Conservation (phyloP, 495 filamentous ascomycete species). For the Penicillium samsonianum region DNA sequence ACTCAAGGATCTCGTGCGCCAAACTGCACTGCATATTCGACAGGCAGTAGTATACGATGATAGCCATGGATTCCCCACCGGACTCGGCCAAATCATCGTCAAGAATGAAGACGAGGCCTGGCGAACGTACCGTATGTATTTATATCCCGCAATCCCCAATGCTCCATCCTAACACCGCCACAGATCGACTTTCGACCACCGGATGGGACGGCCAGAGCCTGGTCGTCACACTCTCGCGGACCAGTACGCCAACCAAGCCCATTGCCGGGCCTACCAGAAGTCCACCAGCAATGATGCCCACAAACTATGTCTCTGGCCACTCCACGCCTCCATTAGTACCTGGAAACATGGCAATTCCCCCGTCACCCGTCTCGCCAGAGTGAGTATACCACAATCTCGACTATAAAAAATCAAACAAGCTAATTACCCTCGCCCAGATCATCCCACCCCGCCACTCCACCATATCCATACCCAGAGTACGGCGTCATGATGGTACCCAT, state of each 20-base stretch:
- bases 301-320: constrained; percentile 35
- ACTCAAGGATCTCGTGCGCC: constrained; percentile 49
- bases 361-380: constrained; percentile 45
- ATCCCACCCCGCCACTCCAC: constrained; percentile 27
- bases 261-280: constrained; percentile 50
- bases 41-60: constrained; percentile 54
- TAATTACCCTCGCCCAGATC: constrained; percentile 21
- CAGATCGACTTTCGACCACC: constrained; percentile 46
- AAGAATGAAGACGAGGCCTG: constrained; percentile 53
- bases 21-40: constrained; percentile 49
- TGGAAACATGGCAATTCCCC: constrained; percentile 35
- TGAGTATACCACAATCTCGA: constrained; percentile 18
- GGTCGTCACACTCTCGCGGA: constrained; percentile 47
- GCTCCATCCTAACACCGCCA: constrained; percentile 12
- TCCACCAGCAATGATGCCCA: constrained; percentile 35
- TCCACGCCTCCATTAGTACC: constrained; percentile 38
- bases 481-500: constrained; percentile 31
- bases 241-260: constrained; percentile 44
- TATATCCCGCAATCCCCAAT: neutral
- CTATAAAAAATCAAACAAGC: neutral
- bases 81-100: constrained; percentile 50
- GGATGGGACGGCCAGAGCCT: constrained; percentile 51
- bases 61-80: constrained; percentile 47
- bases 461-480: constrained; percentile 35
- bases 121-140: constrained; percentile 46